Conservation (phyloP, 352 stramenopile genomes). For the Phytophthora citricola region DNA sequence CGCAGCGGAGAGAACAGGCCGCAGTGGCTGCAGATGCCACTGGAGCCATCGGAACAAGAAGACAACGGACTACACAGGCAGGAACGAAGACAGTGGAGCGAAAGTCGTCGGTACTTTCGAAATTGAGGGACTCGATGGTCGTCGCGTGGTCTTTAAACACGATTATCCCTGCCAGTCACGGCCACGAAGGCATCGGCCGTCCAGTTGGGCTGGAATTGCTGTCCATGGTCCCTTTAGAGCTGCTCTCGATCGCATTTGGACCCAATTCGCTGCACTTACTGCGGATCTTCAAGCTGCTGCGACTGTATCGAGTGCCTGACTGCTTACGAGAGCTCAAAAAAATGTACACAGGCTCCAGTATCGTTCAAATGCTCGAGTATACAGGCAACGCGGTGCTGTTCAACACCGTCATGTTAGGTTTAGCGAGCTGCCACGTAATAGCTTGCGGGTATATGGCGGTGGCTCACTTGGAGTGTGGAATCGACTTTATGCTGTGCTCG, state of each 20-base stretch:
- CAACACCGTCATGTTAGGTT: slow-evolving; percentile 50
- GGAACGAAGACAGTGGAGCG: slow-evolving; percentile 12
- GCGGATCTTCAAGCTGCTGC: slow-evolving; percentile 57
- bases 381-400: slow-evolving; percentile 63
- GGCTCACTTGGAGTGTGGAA: slow-evolving; percentile 71
- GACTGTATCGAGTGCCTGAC: slow-evolving; percentile 54
- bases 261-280: slow-evolving; percentile 67
- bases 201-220: slow-evolving; percentile 54
- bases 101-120: slow-evolving; percentile 23
- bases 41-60: slow-evolving; percentile 26
- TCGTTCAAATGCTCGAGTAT: slow-evolving; percentile 65
- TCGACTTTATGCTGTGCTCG: slow-evolving; percentile 58
- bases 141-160: slow-evolving; percentile 75
- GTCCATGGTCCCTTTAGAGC: slow-evolving; percentile 60
- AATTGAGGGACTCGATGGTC: slow-evolving; percentile 42
- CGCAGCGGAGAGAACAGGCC: slow-evolving; percentile 49
- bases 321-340: slow-evolving; percentile 61
- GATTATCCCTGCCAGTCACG: slow-evolving; percentile 44
- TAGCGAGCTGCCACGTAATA: slow-evolving; percentile 62
- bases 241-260: slow-evolving; percentile 47
- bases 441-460: slow-evolving; percentile 74
- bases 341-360: slow-evolving; percentile 41
- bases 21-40: slow-evolving; percentile 32
- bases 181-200: slow-evolving; percentile 40
- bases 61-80: slow-evolving; percentile 2